Evolutionary conservation across 139 green algal species (phyloP).

Genomic region (Yamagishiella unicocca): DNA sequence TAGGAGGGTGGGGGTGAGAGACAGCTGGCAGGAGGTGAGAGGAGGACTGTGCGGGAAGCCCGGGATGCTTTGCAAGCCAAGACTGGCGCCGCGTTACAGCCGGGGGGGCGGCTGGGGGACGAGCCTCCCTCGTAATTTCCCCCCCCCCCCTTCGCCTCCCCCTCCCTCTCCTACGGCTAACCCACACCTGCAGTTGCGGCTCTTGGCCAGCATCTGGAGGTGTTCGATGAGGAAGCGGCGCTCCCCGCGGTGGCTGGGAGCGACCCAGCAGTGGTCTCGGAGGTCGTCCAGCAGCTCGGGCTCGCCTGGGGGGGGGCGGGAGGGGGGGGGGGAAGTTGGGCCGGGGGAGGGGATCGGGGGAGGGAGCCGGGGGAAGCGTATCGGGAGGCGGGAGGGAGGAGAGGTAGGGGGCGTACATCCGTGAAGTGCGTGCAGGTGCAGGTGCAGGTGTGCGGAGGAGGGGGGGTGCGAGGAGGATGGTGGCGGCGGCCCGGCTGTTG

Average conservation of each 20-base stretch:
- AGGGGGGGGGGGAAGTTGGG: neutral
- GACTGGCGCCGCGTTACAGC: too few relatives aligned
- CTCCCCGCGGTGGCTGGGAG: conserved; percentile 46
- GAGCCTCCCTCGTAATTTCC: neutral
- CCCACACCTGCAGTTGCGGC: neutral
- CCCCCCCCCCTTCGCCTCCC: too few relatives aligned
- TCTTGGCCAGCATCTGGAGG: conserved; percentile 48
- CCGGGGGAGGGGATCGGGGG: neutral
- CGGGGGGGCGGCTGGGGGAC: too few relatives aligned
- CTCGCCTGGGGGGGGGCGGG: conserved; percentile 38
- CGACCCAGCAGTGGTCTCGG: conserved; percentile 58
- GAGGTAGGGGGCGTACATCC: neutral
- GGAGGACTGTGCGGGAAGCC: too few relatives aligned
- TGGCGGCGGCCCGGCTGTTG: too few relatives aligned
- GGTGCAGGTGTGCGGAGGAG: neutral
- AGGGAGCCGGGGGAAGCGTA: neutral
- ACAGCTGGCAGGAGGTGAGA: too few relatives aligned
- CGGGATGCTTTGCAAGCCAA: too few relatives aligned
- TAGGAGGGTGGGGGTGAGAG: too few relatives aligned
- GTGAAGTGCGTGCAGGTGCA: neutral
- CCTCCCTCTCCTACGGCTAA: neutral
- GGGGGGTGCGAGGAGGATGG: neutral
- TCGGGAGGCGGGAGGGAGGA: neutral
- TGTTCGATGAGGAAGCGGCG: conserved; percentile 51
- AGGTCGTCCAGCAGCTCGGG: conserved; percentile 70